phyloP scores from a whole-genome alignment of 1,284 basidiomycete species.

The Malassezia restricta region DNA sequence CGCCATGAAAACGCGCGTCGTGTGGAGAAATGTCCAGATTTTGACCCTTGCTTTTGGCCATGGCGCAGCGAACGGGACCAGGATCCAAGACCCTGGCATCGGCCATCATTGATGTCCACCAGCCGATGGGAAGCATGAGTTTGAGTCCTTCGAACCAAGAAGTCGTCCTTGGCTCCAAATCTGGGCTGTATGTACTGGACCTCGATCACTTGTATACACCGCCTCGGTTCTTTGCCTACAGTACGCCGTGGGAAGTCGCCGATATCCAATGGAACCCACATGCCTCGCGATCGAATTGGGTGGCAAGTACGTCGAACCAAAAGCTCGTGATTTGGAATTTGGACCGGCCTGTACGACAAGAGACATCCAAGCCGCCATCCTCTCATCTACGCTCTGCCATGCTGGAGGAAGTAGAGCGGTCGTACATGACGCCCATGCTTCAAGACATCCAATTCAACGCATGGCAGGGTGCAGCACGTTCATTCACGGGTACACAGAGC shows the following conservation, averaged over 20 bases:
- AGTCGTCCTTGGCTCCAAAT: conserved; percentile 51
- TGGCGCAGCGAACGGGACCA: no score
- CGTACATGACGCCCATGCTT: neutral
- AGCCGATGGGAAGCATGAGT: conserved; percentile 45
- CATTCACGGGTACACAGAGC: neutral
- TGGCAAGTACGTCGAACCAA: conserved; percentile 87
- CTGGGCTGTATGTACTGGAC: conserved; percentile 93
- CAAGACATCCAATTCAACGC: neutral
- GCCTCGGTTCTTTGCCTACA: conserved; percentile 84
- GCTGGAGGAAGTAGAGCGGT: neutral
- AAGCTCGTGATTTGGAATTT: conserved; percentile 96
- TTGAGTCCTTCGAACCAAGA: conserved; percentile 40
- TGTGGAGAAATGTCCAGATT: no score
- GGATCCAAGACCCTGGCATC: neutral
- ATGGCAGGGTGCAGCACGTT: neutral
- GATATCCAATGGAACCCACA: conserved; percentile 93
- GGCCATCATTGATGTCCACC: conserved; percentile 12
- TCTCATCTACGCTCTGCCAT: neutral
- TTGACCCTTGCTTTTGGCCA: no score
- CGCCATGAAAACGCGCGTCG: no score
- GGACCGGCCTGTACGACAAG: conserved; percentile 34
- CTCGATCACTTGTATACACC: conserved; percentile 72
- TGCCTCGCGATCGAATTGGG: conserved; percentile 66
- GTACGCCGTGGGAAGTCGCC: conserved; percentile 91
- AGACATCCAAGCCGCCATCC: neutral